phyloP scores from a whole-genome alignment of 441 rosid genomes.

The Arabidopsis lyrata region DNA sequence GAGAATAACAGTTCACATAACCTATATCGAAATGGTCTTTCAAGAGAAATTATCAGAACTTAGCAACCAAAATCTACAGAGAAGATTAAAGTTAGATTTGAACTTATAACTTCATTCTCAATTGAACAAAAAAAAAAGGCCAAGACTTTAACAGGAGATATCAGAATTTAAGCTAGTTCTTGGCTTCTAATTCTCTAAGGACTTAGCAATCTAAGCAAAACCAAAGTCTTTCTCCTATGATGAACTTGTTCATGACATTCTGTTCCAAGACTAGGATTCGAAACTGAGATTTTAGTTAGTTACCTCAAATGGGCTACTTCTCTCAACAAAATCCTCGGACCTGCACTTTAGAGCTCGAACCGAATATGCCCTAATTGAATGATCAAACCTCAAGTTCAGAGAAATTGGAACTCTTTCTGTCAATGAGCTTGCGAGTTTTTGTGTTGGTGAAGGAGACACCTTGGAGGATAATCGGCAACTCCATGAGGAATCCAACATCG shows the following conservation, averaged over 20 bases:
- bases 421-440: slow-evolving; percentile 46
- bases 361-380: slow-evolving; percentile 33
- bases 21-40: neutral
- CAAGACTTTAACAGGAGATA: slow-evolving; percentile 17
- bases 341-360: slow-evolving; percentile 48
- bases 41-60: neutral
- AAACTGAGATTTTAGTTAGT: neutral
- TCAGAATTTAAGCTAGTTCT: neutral
- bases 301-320: slow-evolving; percentile 85
- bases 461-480: slow-evolving; percentile 44
- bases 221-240: neutral
- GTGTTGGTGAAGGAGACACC: slow-evolving; percentile 31
- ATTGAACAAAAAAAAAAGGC: too few relatives aligned
- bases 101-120: too few relatives aligned
- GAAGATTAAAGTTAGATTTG: too few relatives aligned
- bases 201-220: neutral
- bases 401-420: slow-evolving; percentile 36
- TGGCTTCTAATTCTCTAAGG: slow-evolving; percentile 15
- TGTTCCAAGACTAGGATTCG: neutral
- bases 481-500: slow-evolving; percentile 50
- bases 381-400: slow-evolving; percentile 35
- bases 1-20: slow-evolving; percentile 5
- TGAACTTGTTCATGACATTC: slow-evolving; percentile 4
- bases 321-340: slow-evolving; percentile 57
- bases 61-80: neutral